Evolutionary conservation across 1,284 basidiomycete genomes (phyloP), one percentile per base, ranked within the genome.

Genomic region (Malassezia slooffiae): DNA sequence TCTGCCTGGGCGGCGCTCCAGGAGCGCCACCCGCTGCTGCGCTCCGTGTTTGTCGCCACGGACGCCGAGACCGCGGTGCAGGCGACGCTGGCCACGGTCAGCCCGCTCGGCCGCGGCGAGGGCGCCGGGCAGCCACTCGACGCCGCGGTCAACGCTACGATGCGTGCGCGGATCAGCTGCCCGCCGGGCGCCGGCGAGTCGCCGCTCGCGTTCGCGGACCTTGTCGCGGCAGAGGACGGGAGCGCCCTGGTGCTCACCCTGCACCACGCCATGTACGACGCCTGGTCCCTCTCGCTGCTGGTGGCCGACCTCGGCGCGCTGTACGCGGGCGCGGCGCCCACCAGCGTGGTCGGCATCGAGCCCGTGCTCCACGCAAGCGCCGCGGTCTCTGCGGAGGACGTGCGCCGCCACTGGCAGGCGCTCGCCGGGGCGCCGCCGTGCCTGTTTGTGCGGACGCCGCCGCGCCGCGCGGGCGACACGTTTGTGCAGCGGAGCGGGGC

Each of bases 191-290:
- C 17, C 7, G 13, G 27, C 6, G 9, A 23, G 9, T 36, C 26
- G 17, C 44, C 49, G 6, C 26, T 31, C 22, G 17, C 29, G 6
- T 16, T 35, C 20, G 16, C 20, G 11, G 33, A 48, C 17, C 13
- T 31, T 6, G 33, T 40, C 12, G 27, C 24, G 5, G 41, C 16
- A 8, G 34, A 10, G 2, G 54, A 54, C 2, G 43, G 45, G 1
- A 47, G 53, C 15, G 36, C 46, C 13, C 23, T 66, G 3, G 42
- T 68, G 15, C 52, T 67, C 17, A 55, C 54, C 24, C 43, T 69
- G 12, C 54, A 60, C 43, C 66, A 69, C 20, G 48, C 56, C 8
- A 53, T 69, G 16, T 69, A 67, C 45, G 66, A 67, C 31, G 59
- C 60, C 6, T 55, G 52, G 36, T 58, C 60, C 21, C 50, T 67